Percentiles rank a stretch among this genome's conserved stretches.
phyloP scores from a whole-genome alignment of 2,329 filamentous ascomycete species.

The Chrysoporthe austroafricana region DNA sequence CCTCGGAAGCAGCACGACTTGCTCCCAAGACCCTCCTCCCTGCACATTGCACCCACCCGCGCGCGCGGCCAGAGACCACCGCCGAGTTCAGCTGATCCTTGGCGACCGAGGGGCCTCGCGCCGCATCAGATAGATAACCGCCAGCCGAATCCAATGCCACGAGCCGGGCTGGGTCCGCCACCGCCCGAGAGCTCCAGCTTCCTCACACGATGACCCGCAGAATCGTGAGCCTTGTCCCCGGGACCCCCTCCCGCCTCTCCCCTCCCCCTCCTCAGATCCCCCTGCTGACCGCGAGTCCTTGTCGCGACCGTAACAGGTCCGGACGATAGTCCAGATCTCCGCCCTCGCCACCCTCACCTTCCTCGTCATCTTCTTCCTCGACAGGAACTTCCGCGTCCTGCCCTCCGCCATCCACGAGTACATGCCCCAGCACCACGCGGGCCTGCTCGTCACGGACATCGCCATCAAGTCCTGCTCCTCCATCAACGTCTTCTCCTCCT shows the following conservation, averaged over 20 bases:
- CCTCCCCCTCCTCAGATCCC: not conserved
- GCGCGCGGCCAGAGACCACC: not conserved
- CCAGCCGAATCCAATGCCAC: conserved; percentile 21
- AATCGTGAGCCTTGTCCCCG: conserved; percentile 23
- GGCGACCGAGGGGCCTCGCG: not conserved
- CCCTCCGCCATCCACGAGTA: conserved; percentile 85
- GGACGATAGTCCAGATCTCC: conserved; percentile 76
- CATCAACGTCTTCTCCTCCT: conserved; percentile 75
- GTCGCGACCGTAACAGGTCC: conserved; percentile 47
- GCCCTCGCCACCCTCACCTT: conserved; percentile 68
- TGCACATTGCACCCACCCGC: not conserved
- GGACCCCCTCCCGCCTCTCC: not conserved
- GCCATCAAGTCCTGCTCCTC: conserved; percentile 76
- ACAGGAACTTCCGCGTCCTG: conserved; percentile 85
- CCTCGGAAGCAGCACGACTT: conserved; percentile 29
- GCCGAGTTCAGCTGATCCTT: not conserved
- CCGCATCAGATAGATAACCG: conserved; percentile 18
- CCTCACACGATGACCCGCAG: conserved; percentile 27
- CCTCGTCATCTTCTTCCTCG: conserved; percentile 78
- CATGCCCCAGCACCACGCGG: conserved; percentile 82
- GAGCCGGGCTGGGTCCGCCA: conserved; percentile 25
- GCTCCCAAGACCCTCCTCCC: conserved; percentile 15
- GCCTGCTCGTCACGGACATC: conserved; percentile 84
- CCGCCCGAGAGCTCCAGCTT: conserved; percentile 19
- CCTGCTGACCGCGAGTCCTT: not conserved